Conservation (phyloP, 371 early-diverging fungal genomes). For the Batkoa obscura region DNA sequence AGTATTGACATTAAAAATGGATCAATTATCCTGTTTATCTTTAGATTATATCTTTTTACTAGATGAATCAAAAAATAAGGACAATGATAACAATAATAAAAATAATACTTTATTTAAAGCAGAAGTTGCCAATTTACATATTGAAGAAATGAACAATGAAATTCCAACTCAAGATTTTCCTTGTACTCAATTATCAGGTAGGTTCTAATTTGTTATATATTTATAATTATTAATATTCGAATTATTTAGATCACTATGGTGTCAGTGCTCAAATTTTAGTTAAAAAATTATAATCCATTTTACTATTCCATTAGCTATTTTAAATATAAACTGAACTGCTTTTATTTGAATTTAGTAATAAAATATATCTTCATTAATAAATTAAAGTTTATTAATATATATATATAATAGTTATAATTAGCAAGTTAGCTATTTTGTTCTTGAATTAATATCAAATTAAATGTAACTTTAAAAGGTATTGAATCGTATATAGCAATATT, state of each 20-base stretch:
- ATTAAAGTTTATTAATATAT: too few species aligned
- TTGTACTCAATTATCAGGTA: conserved; percentile 29
- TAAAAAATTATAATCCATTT: too few species aligned
- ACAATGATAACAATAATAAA: background rate
- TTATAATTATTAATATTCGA: background rate
- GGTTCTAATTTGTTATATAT: background rate
- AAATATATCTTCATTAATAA: too few species aligned
- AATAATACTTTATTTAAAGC: background rate
- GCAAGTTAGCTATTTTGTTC: too few species aligned
- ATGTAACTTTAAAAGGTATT: too few species aligned
- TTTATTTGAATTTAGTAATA: too few species aligned
- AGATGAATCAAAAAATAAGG: conserved; percentile 9
- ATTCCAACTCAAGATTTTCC: conserved; percentile 8
- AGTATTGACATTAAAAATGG: conserved; percentile 29
- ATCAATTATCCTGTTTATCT: conserved; percentile 31
- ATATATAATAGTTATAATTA: too few species aligned
- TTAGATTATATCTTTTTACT: conserved; percentile 49
- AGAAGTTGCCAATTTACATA: background rate
- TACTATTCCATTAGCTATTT: too few species aligned
- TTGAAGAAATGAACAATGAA: conserved; percentile 10
- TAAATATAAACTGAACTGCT: too few species aligned
- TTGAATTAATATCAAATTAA: too few species aligned
- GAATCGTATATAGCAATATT: too few species aligned
- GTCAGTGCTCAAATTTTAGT: conserved; percentile 7
- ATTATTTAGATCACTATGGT: conserved; percentile 22